Evolutionary conservation across 225 moss, liverwort and hornwort species (phyloP).

Genomic region (Climacium dendroides): DNA sequence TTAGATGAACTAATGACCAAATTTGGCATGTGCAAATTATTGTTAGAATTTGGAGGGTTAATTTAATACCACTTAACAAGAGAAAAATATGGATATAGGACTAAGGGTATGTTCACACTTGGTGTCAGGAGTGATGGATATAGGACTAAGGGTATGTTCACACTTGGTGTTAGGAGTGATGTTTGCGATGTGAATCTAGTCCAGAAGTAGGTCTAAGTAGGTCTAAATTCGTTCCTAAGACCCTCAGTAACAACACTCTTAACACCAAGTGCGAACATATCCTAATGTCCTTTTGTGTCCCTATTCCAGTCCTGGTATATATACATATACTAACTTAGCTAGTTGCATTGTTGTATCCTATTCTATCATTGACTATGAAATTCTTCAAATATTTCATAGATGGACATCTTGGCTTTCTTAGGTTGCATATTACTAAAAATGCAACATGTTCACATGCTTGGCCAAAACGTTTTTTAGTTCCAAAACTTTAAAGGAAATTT

Average conservation of each 20-base stretch:
- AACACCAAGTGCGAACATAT: no score
- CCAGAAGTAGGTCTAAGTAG: no score
- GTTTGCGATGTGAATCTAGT: no score
- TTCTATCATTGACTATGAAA: not conserved
- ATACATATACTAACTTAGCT: not conserved
- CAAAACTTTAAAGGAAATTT: not conserved
- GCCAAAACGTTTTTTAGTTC: not conserved
- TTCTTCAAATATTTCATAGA: not conserved
- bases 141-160: no score
- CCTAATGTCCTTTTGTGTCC: not conserved
- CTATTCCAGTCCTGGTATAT: not conserved
- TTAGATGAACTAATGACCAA: not conserved
- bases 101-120: no score
- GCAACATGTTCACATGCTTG: not conserved
- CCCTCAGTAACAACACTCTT: no score
- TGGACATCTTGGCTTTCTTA: not conserved
- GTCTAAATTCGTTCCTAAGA: no score
- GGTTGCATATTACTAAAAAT: not conserved
- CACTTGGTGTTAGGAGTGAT: no score
- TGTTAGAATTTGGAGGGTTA: not conserved
- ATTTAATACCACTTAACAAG: no score
- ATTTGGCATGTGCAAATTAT: not conserved
- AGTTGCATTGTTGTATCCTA: not conserved
- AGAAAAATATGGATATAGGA: not conserved
- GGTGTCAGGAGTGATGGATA: no score